Evolutionary conservation across 1,284 basidiomycete species (phyloP), one percentile per base, ranked within the genome.

Genomic region (Flammula alnicola): DNA sequence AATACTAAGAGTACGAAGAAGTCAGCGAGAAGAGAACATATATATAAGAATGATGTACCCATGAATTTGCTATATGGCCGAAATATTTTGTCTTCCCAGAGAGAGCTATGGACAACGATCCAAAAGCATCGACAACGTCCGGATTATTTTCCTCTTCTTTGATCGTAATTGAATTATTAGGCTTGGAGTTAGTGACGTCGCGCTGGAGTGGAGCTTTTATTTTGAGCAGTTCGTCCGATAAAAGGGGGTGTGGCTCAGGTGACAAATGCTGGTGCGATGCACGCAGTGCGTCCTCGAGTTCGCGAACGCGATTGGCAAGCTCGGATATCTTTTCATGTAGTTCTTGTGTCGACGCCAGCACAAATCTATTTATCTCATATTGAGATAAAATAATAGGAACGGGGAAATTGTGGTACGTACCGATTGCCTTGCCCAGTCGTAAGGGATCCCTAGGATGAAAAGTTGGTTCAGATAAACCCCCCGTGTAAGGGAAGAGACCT

Each of bases 341-440:
- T 58, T 91, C 88, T 65, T 88, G 84, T 0, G 88, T 91, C 0
- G 87, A 88, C 0, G 89, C 88, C 32, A 91, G 78, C 1, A 90
- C 87, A 60, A 90, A 90, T n/a, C 87, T 87, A n/a, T n/a, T n/a
- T n/a, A n/a, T n/a, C n/a, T n/a, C n/a, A n/a, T n/a, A n/a, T 56
- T 29, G 23, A 29, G 10, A 14, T 4, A 6, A 41, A 2, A 12
- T 49, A 51, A 49, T 29, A 19, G 19, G 8, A 43, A 29, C 20
- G n/a, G 20, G 7, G 23, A 36, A 42, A 61, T 33, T 54, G 50
- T 45, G 32, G 43, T n/a, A n/a, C 41, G 39, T 59, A 88, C 87
- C 88, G 80, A 75, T 90, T 90, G 22, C 88, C 88, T 66, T 88
- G 84, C 5, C 87, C 87, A 32, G 87, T 90, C 6, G 87, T 90